Base-by-base conservation (phyloP, 78 protist genomes). In the Capsaspora owczarzaki region DNA sequence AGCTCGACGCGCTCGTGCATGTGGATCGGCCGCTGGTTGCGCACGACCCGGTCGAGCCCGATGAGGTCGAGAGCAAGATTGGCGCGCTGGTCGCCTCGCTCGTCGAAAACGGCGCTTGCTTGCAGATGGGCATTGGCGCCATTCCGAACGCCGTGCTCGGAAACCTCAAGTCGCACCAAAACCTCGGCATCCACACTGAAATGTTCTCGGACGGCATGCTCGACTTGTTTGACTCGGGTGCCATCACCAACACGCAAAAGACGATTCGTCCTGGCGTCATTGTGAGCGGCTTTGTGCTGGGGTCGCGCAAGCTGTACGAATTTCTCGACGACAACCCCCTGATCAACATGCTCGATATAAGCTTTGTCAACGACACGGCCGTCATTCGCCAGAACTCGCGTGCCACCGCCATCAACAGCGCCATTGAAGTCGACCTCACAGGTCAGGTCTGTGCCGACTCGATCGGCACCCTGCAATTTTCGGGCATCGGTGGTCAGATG, bases 121-220 rank as follows among this genome's bases (percentile, higher is more conserved):
- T 82, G 2, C 90, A 87, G 74, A 43, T 87, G 70, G 90, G 90
- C 51, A 81, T 87, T 53, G 90, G 90, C 0, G 76, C 41, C 20
- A 76, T 87, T 8, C 90, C 90, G 42, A 74, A 87, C 27, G 84
- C 85, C 14, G 56, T 53, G 10, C 37, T 63, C 22, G 46, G 10
- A 12, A 23, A 8, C 12, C 75, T 87, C 51, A 0, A 6, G 33
- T 0, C 29, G 38, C 82, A 82, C 75, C 75, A 25, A 19, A 61
- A 68, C 23, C 91, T 87, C 1, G 91, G 91, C 70, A 31, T 87
- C n/a, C 91, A 87, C 78, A 83, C 91, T 0, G 91, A 87, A 68
- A 74, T 85, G 85, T 23, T 83, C 19, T 2, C 29, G n/a, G 82
- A 83, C 41, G 81, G 82, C 1, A 41, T 87, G 37, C 0, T 78